Evolutionary conservation across 768 basidiomycete species (phyloP).

Genomic region (Lactarius quietus): DNA sequence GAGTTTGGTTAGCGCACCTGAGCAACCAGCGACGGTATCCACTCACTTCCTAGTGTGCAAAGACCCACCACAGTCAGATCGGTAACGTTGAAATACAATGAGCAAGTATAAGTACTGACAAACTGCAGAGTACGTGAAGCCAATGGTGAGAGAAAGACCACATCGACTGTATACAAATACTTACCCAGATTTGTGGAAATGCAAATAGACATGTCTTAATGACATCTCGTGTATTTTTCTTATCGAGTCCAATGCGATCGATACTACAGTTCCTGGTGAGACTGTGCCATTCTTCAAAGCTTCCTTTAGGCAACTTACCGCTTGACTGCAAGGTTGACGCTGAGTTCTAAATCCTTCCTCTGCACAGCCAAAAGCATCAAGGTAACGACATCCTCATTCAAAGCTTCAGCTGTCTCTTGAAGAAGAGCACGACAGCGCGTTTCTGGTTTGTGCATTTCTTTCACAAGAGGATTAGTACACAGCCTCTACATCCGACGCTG

Average conservation of each 20-base stretch:
- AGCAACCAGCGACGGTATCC: background rate
- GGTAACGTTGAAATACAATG: background rate
- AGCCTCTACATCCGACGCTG: background rate
- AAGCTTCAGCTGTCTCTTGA: background rate
- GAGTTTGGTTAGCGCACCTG: background rate
- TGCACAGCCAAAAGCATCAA: background rate
- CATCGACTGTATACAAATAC: background rate
- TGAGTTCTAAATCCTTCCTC: background rate
- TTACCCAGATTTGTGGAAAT: background rate
- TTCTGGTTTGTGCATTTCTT: background rate
- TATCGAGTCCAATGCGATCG: background rate
- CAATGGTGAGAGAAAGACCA: background rate
- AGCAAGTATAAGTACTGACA: background rate
- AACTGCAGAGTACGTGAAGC: background rate
- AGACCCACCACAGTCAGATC: background rate
- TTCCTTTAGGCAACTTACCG: background rate
- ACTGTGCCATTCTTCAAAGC: background rate
- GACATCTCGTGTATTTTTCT: background rate
- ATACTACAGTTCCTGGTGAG: background rate
- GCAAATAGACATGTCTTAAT: background rate
- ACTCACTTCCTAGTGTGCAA: background rate
- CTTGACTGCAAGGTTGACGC: background rate
- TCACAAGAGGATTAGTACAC: background rate
- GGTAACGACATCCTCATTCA: background rate
- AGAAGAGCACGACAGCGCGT: background rate